Evolutionary conservation across 75 land plant species (phyloP).

Genomic region (Gnetum montanum): DNA sequence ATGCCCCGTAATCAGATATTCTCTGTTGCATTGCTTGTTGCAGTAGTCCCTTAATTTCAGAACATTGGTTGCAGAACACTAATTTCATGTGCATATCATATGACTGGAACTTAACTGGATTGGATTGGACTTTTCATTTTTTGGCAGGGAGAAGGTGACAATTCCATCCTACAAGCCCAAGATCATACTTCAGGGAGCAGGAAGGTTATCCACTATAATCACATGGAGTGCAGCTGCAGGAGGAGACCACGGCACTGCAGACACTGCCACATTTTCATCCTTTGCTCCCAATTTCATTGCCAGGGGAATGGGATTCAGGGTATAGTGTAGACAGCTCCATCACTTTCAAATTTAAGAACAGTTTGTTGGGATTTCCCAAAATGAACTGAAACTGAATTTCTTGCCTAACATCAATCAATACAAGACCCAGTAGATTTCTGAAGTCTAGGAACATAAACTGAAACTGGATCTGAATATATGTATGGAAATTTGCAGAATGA

Average conservation of each 20-base stretch:
- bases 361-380: neutral
- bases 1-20: no score
- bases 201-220: conserved; percentile 42
- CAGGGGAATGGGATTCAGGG: conserved; percentile 71
- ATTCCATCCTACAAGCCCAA: conserved; percentile 53
- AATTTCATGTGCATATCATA: no score
- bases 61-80: no score
- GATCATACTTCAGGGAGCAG: conserved; percentile 70
- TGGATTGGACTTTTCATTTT: neutral
- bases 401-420: neutral
- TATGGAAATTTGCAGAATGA: conserved; percentile 42
- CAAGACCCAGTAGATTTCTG: neutral
- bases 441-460: neutral
- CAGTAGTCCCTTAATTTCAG: no score
- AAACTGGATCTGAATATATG: neutral
- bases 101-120: no score
- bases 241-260: conserved; percentile 18
- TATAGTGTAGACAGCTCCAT: conserved; percentile 1
- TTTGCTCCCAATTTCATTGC: conserved; percentile 43
- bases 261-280: conserved; percentile 57
- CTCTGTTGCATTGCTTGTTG: no score
- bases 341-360: neutral
- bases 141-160: conserved; percentile 55
- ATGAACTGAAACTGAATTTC: neutral
- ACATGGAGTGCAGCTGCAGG: conserved; percentile 33